A percentile compares a stretch with the other conserved stretches of the same genome.
These are phyloP conservation scores for Lachancea lanzarotensis DNA, from an alignment of 805 yeast genomes.

Conservation along the genomic window DNA sequence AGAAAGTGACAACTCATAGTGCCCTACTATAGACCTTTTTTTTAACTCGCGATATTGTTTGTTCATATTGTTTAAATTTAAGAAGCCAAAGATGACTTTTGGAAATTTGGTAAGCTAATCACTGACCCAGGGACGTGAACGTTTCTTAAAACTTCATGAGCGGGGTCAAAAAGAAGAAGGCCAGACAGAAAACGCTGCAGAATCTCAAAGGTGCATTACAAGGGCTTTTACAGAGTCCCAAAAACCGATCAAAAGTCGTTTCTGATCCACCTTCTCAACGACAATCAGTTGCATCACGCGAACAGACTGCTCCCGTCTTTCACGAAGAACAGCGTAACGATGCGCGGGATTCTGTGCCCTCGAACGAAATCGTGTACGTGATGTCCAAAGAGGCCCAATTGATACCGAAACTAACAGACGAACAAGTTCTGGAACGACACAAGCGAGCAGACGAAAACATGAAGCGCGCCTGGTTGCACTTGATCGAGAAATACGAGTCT, in stretches of 20 bases:
- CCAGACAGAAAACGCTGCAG: conserved; percentile 11
- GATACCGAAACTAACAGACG: conserved; percentile 30
- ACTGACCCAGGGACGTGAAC: too few relatives aligned
- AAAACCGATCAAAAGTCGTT: background rate
- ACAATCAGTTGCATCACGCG: background rate
- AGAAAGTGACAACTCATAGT: background rate
- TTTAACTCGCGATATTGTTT: too few relatives aligned
- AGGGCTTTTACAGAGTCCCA: conserved; percentile 12
- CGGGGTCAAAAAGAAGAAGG: conserved; percentile 11
- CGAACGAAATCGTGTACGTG: conserved; percentile 21
- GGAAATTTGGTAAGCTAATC: background rate
- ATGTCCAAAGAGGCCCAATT: conserved; percentile 28
- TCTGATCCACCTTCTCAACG: background rate
- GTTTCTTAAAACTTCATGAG: background rate
- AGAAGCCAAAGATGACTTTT: background rate
- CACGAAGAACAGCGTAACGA: too few relatives aligned
- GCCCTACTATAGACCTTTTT: background rate
- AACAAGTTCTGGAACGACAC: conserved; percentile 30
- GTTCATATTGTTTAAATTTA: background rate
- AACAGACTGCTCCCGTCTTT: background rate
- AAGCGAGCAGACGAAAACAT: conserved; percentile 32
- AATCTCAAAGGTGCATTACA: conserved; percentile 20
- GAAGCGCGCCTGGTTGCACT: conserved; percentile 43
- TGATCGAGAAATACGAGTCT: conserved; percentile 48
- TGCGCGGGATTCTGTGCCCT: background rate